Percentiles rank a stretch among this genome's conserved stretches.
These are phyloP conservation scores for Aegilops sharonensis DNA, from an alignment of 176 grass and related monocot species.

Conservation along the genomic window DNA sequence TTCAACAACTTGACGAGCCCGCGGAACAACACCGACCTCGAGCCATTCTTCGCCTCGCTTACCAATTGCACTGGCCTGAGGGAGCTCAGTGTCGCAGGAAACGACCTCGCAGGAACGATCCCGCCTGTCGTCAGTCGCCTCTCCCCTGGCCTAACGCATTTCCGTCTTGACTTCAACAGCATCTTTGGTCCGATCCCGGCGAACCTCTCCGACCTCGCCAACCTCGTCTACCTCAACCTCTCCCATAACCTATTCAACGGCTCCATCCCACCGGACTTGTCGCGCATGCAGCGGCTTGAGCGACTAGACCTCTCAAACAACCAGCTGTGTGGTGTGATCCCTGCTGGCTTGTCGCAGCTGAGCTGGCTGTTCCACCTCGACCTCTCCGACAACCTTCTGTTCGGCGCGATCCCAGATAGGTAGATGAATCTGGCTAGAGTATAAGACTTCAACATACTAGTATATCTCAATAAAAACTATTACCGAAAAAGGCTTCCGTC, in stretches of 20 bases:
- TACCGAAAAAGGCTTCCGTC: no score
- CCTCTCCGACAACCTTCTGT: slow-evolving; percentile 56
- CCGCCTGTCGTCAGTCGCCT: no score
- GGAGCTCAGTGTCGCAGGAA: no score
- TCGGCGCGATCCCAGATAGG: slow-evolving; percentile 51
- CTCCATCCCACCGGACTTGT: slow-evolving; percentile 57
- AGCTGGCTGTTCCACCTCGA: slow-evolving; percentile 53
- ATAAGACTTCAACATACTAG: no score
- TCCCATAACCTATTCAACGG: slow-evolving; percentile 61
- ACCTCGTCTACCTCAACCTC: slow-evolving; percentile 60
- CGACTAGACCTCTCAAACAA: slow-evolving; percentile 67
- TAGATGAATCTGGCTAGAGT: no score
- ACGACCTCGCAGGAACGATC: no score
- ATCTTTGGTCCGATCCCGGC: no score
- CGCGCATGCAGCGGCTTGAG: slow-evolving; percentile 59
- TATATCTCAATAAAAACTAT: no score
- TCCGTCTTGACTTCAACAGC: no score
- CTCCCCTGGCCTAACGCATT: no score
- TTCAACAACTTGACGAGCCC: slow-evolving; percentile 56
- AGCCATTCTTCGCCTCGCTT: slow-evolving; percentile 56
- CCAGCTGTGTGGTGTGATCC: slow-evolving; percentile 57
- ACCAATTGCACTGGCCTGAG: not conserved
- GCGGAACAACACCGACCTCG: slow-evolving; percentile 50
- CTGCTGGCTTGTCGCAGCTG: slow-evolving; percentile 45
- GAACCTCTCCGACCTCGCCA: not conserved